Conservation (phyloP, 352 stramenopile species). For the Phytophthora fragariaefolia region DNA sequence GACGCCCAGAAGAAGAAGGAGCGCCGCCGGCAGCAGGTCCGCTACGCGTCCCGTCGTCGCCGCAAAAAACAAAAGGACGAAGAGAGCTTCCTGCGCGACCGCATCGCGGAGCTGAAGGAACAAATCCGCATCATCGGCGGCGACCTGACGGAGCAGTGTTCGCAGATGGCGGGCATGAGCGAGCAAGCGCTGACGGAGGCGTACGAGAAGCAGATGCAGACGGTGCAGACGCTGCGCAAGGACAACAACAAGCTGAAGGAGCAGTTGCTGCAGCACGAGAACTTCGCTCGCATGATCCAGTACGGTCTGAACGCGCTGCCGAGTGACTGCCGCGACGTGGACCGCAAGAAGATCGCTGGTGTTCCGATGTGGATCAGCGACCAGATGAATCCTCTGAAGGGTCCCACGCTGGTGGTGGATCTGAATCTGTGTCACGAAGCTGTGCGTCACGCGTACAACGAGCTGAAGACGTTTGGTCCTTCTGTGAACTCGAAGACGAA, state of each 20-base stretch:
- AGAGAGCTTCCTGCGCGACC: slow-evolving; percentile 78
- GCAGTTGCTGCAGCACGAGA: slow-evolving; percentile 82
- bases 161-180: slow-evolving; percentile 84
- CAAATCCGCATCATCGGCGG: slow-evolving; percentile 86
- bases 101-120: slow-evolving; percentile 86
- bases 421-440: slow-evolving; percentile 81
- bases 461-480: slow-evolving; percentile 77
- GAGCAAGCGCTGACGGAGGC: slow-evolving; percentile 79
- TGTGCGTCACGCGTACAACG: slow-evolving; percentile 80
- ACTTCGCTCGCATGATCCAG: slow-evolving; percentile 88
- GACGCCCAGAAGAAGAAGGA: slow-evolving; percentile 84
- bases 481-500: slow-evolving; percentile 87
- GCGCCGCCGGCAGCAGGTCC: slow-evolving; percentile 77
- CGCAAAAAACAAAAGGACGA: slow-evolving; percentile 89
- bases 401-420: slow-evolving; percentile 77
- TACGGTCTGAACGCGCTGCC: slow-evolving; percentile 80
- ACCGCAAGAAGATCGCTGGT: slow-evolving; percentile 79
- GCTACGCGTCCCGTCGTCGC: slow-evolving; percentile 77
- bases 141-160: slow-evolving; percentile 78
- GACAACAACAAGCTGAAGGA: slow-evolving; percentile 89
- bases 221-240: slow-evolving; percentile 78
- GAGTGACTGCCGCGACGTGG: slow-evolving; percentile 77
- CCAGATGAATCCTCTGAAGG: slow-evolving; percentile 82
- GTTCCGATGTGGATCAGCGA: slow-evolving; percentile 83
- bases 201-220: slow-evolving; percentile 86